phyloP scores from a whole-genome alignment of 2,329 filamentous ascomycete species.

The Botrytis tulipae region DNA sequence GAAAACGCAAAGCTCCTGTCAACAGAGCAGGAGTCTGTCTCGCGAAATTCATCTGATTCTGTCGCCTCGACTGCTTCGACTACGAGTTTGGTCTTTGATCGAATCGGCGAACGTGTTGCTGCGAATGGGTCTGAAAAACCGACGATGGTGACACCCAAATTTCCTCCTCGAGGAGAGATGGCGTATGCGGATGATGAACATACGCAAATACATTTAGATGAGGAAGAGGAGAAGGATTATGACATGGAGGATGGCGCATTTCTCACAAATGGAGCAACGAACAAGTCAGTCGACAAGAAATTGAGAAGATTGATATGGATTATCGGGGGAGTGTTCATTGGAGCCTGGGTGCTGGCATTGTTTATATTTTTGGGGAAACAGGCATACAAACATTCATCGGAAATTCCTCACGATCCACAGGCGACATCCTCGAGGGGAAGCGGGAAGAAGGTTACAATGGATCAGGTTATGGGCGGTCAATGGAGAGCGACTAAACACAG shows the following conservation, averaged over 20 bases:
- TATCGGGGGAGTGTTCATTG: constrained; percentile 57
- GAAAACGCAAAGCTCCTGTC: constrained; percentile 35
- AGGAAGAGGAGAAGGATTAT: constrained; percentile 39
- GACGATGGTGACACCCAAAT: constrained; percentile 35
- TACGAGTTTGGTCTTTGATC: constrained; percentile 78
- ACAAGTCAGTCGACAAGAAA: constrained; percentile 61
- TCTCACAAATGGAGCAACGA: constrained; percentile 38
- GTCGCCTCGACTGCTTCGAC: constrained; percentile 72
- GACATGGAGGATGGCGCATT: constrained; percentile 49
- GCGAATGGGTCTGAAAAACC: constrained; percentile 28
- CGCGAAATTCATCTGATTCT: constrained; percentile 45
- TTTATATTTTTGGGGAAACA: constrained; percentile 64
- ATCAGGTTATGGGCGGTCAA: constrained; percentile 64
- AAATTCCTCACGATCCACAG: constrained; percentile 65
- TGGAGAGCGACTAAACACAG: constrained; percentile 64
- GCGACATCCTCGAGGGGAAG: constrained; percentile 60
- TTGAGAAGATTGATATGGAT: constrained; percentile 58
- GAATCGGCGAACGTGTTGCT: constrained; percentile 55
- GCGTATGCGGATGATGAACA: constrained; percentile 36
- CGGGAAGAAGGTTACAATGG: constrained; percentile 70
- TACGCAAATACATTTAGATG: constrained; percentile 27
- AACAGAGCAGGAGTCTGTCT: constrained; percentile 24
- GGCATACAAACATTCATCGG: constrained; percentile 63
- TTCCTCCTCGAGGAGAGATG: constrained; percentile 30
- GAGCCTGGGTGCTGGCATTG: constrained; percentile 68